Base-by-base conservation (phyloP, 2,329 filamentous ascomycete species). In the Hypocreales sp. region DNA sequence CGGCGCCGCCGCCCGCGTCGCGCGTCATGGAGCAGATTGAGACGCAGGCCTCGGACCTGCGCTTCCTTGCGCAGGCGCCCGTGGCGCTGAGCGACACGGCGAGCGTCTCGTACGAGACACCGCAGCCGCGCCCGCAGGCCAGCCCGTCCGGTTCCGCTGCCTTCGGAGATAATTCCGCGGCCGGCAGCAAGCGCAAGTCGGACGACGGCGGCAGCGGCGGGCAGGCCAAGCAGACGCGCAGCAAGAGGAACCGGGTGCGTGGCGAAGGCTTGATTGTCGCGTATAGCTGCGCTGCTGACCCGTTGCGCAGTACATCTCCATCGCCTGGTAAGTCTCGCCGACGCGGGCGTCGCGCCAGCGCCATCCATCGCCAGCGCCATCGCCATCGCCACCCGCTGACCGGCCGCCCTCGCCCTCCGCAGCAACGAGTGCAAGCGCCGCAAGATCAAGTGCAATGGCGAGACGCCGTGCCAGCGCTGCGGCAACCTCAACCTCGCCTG, bases 391-490 rank as follows among this genome's bases (percentile, higher is more conserved):
- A 10, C 15, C 11, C 25, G 5, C 24, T 20, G 15, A 24, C 24
- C 8, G 4, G 10, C 13, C 14, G 17, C 8, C n/a, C 23, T 18
- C n/a, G 16, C 20, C 11, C 6, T 9, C n/a, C 14, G 13, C 18
- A 78, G 75, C 40, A 80, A 79, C 42, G 74, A 79, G 45, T 80
- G 75, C 50, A 80, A 80, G 41, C 61, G 75, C n/a, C 69, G 75
- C 31, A 80, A 80, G 49, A 72, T 80, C 42, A 79, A 79, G 48
- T 80, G 75, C 51, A 79, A 79, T 47, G 76, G 76, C 34, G 69
- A 78, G 39, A 67, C 64, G 1, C 68, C 72, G 2, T 81, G 76
- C 37, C 64, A 72, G 33, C 61, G 76, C 31, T 81, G 76, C 40
- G 68, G 72, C 39, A 74, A 76, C 39, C 70, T 79, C 47, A 72